Conservation (phyloP, 2,329 filamentous ascomycete species). For the Colletotrichum destructivum region DNA sequence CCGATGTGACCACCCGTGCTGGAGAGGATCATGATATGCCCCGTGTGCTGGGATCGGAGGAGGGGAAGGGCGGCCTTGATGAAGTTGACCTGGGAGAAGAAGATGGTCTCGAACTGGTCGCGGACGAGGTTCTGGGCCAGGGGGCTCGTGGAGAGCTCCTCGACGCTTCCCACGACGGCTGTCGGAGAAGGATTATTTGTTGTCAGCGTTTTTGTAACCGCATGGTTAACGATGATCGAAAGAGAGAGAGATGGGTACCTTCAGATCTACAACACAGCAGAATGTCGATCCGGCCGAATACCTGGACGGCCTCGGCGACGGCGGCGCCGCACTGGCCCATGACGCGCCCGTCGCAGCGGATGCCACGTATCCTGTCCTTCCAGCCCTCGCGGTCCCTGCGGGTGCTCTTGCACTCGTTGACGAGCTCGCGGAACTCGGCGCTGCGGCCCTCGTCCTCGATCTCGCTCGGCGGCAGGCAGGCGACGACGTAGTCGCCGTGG, state of each 20-base stretch:
- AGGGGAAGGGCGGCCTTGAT: conserved; percentile 89
- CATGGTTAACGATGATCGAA: too few relatives aligned
- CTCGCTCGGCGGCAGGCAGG: conserved; percentile 84
- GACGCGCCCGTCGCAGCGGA: conserved; percentile 73
- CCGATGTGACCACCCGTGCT: conserved; percentile 94
- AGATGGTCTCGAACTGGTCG: conserved; percentile 94
- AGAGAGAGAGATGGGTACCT: conserved; percentile 63
- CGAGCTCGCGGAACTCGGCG: conserved; percentile 84
- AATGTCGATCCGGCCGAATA: conserved; percentile 91
- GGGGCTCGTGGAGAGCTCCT: conserved; percentile 84
- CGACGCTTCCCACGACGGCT: conserved; percentile 92
- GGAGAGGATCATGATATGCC: conserved; percentile 91
- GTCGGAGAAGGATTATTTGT: background rate
- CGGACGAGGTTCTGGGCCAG: conserved; percentile 84
- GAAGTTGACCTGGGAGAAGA: conserved; percentile 96
- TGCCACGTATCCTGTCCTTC: conserved; percentile 81
- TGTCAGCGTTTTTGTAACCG: background rate
- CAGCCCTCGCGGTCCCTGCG: conserved; percentile 81
- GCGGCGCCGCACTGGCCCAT: conserved; percentile 86
- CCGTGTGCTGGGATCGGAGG: conserved; percentile 84
- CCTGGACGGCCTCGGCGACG: conserved; percentile 86
- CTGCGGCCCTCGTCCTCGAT: conserved; percentile 83
- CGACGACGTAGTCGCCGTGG: conserved; percentile 93
- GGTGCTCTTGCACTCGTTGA: conserved; percentile 76
- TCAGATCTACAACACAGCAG: conserved; percentile 91